These are phyloP conservation scores for Diplodia mutila DNA, from an alignment of 2,329 filamentous ascomycete species.

Conservation along the genomic window DNA sequence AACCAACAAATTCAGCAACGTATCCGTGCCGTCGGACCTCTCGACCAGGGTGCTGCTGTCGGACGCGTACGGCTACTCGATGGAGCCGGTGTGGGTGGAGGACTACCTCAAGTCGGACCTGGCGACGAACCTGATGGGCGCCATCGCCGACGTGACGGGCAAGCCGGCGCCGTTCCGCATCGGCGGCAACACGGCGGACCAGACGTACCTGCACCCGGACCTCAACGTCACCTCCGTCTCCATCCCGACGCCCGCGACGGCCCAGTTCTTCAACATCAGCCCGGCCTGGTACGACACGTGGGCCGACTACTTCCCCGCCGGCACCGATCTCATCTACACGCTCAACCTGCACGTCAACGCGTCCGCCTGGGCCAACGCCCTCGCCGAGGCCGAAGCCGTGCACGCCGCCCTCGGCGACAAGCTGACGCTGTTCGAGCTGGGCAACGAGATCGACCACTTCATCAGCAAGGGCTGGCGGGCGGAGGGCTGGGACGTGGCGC, in stretches of 20 bases:
- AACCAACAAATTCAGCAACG: slow-evolving; percentile 4
- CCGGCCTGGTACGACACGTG: slow-evolving; percentile 24
- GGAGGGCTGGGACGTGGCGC: slow-evolving; percentile 16
- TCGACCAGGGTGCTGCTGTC: slow-evolving; percentile 6
- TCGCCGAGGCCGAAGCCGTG: slow-evolving; percentile 22
- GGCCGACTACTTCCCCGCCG: slow-evolving; percentile 22
- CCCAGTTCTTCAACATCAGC: slow-evolving; percentile 24
- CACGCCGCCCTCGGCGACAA: slow-evolving; percentile 18
- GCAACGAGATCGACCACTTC: slow-evolving; percentile 25
- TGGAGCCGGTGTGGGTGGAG: slow-evolving; percentile 25
- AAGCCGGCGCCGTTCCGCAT: slow-evolving; percentile 22
- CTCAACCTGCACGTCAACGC: slow-evolving; percentile 20
- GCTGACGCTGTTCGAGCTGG: slow-evolving; percentile 18
- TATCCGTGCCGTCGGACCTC: slow-evolving; percentile 10
- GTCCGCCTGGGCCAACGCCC: slow-evolving; percentile 14
- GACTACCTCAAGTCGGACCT: slow-evolving; percentile 24
- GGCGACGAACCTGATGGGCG: slow-evolving; percentile 19
- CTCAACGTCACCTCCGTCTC: slow-evolving; percentile 22
- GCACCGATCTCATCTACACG: slow-evolving; percentile 24
- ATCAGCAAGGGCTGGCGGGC: slow-evolving; percentile 22
- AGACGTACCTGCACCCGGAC: slow-evolving; percentile 23
- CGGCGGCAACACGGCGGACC: slow-evolving; percentile 23
- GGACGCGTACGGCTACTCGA: slow-evolving; percentile 24
- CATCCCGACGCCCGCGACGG: slow-evolving; percentile 13
- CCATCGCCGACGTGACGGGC: slow-evolving; percentile 20